A percentile compares a stretch with the other conserved stretches of the same genome.
These are phyloP conservation scores for Puccinia coronata DNA, from an alignment of 1,284 basidiomycete species.

Conservation along the genomic window DNA sequence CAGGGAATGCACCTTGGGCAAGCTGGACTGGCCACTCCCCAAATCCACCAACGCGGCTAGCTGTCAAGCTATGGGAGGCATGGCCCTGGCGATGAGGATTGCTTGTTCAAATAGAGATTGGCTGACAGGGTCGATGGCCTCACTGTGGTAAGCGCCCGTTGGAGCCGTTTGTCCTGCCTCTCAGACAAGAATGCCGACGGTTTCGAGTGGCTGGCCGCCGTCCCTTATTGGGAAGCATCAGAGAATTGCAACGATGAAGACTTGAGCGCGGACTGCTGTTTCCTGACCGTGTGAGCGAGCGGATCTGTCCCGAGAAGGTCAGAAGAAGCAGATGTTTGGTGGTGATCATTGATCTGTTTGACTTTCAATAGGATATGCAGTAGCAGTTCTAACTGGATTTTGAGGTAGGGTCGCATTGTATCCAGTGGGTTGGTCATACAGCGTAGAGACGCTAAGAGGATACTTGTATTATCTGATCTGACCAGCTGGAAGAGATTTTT, in stretches of 20 bases:
- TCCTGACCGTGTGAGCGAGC: conserved; percentile 20
- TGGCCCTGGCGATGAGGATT: neutral
- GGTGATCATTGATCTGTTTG: too few relatives aligned
- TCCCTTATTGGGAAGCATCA: conserved; percentile 47
- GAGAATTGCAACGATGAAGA: neutral
- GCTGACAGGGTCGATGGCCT: conserved; percentile 28
- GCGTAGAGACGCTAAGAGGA: conserved; percentile 78
- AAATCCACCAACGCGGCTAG: neutral
- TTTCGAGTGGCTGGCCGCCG: conserved; percentile 67
- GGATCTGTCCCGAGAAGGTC: neutral
- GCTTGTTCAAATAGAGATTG: neutral
- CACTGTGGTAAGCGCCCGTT: conserved; percentile 72
- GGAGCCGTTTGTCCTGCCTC: conserved; percentile 71
- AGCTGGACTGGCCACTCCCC: neutral
- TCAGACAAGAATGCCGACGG: conserved; percentile 66
- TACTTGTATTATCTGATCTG: conserved; percentile 77
- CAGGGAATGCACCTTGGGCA: neutral
- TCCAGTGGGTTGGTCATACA: conserved; percentile 85
- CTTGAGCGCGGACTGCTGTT: neutral
- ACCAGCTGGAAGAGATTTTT: conserved; percentile 94
- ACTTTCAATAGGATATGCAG: too few relatives aligned
- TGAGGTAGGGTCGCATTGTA: conserved; percentile 81
- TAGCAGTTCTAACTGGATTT: conserved; percentile 95
- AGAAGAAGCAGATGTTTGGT: neutral
- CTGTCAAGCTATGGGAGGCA: neutral